Evolutionary conservation across 2,329 filamentous ascomycete genomes (phyloP).

Genomic region (Trichoderma sp.): DNA sequence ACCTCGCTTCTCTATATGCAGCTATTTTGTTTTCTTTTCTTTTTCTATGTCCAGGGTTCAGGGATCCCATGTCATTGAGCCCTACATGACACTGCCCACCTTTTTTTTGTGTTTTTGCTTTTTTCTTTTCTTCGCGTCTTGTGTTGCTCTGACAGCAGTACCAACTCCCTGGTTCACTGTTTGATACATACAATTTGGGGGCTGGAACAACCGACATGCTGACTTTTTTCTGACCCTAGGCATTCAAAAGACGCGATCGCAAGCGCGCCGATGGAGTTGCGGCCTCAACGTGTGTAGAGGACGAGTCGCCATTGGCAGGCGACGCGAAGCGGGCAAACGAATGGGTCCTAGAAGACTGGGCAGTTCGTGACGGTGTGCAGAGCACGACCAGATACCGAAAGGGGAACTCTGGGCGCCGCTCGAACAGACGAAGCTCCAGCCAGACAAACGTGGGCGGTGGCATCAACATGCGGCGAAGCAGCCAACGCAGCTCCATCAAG

Average conservation of each 20-base stretch:
- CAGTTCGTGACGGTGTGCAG: slow-evolving; percentile 69
- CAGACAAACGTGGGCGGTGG: slow-evolving; percentile 16
- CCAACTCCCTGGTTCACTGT: background rate
- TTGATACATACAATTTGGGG: background rate
- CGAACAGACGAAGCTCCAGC: slow-evolving; percentile 19
- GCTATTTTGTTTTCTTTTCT: background rate
- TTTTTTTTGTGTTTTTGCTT: background rate
- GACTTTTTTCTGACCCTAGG: slow-evolving; percentile 29
- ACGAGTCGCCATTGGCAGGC: slow-evolving; percentile 10
- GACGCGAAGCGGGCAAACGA: slow-evolving; percentile 64
- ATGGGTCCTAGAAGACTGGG: slow-evolving; percentile 75
- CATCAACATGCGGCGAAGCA: slow-evolving; percentile 15
- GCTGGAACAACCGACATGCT: slow-evolving; percentile 4
- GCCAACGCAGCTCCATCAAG: slow-evolving; percentile 31
- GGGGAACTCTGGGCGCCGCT: slow-evolving; percentile 34
- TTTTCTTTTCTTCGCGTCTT: background rate
- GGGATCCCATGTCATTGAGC: background rate
- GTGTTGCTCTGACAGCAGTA: background rate
- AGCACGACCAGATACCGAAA: slow-evolving; percentile 81
- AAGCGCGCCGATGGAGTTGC: background rate
- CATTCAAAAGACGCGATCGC: slow-evolving; percentile 42
- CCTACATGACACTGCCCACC: background rate
- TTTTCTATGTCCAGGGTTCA: background rate
- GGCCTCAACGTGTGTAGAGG: slow-evolving; percentile 23
- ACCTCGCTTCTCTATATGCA: background rate